Evolutionary conservation across 345 rosid species (phyloP).

Genomic region (Psidium guajava): DNA sequence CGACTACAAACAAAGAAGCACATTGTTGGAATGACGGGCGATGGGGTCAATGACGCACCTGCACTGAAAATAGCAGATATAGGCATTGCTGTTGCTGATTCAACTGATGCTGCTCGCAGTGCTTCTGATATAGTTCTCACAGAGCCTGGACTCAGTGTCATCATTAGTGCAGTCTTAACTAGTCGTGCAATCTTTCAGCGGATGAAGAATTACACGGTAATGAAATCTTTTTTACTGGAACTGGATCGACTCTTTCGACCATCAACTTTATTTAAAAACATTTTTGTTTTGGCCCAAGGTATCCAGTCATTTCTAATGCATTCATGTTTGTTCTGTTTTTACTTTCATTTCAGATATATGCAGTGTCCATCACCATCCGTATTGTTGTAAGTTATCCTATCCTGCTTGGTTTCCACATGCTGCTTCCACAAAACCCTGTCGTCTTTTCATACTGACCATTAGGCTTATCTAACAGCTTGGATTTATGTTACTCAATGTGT

Average conservation of each 20-base stretch:
- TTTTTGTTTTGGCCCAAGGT: too few relatives aligned
- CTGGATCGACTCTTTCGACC: neutral
- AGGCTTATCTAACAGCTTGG: conserved; percentile 36
- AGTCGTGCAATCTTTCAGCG: conserved; percentile 94
- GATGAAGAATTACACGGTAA: conserved; percentile 88
- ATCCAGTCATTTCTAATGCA: neutral
- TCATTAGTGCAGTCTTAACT: conserved; percentile 83
- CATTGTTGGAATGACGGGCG: conserved; percentile 95
- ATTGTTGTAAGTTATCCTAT: conserved; percentile 41
- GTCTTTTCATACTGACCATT: neutral
- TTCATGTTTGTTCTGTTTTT: neutral
- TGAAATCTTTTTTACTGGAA: neutral
- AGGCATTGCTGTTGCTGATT: conserved; percentile 89
- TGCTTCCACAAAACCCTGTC: neutral
- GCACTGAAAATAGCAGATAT: conserved; percentile 84
- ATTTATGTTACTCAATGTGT: conserved; percentile 54
- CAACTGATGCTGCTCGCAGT: conserved; percentile 87
- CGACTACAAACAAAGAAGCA: conserved; percentile 65
- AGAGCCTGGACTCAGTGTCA: conserved; percentile 87
- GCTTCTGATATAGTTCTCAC: conserved; percentile 92
- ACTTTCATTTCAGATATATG: conserved; percentile 42
- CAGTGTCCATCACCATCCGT: conserved; percentile 85
- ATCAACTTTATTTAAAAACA: neutral
- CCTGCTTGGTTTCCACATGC: neutral
- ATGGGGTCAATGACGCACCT: conserved; percentile 91